A percentile compares a stretch with the other conserved stretches of the same genome.
phyloP scores from a whole-genome alignment of 805 yeast genomes.

The Yarrowia bubula region DNA sequence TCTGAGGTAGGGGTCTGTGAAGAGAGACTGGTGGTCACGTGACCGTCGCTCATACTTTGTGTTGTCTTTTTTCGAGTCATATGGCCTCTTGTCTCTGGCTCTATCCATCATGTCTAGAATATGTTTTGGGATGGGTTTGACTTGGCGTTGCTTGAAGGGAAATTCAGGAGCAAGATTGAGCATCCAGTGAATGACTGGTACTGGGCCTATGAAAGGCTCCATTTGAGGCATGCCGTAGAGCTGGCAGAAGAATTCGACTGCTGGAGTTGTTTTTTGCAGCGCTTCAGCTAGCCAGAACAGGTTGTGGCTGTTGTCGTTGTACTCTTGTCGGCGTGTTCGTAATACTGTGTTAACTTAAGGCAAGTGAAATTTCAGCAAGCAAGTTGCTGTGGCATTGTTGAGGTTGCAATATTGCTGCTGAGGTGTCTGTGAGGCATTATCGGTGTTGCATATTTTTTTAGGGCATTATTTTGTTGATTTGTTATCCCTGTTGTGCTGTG shows the following conservation, averaged over 20 bases:
- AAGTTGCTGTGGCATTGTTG: too few species aligned
- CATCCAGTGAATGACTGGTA: constrained; percentile 7
- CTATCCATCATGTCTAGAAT: constrained; percentile 1
- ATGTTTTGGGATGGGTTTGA: neutral
- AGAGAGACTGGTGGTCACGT: neutral
- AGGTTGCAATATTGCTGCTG: too few species aligned
- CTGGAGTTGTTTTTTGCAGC: neutral
- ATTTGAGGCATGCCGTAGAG: constrained; percentile 15
- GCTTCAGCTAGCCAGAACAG: neutral
- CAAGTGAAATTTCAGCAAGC: neutral
- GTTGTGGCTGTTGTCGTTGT: neutral
- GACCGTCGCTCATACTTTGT: neutral
- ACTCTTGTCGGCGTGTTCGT: neutral
- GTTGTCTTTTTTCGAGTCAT: neutral
- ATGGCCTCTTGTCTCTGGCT: neutral
- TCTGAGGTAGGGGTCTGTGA: neutral
- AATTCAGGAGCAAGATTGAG: neutral
- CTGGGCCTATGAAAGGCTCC: neutral
- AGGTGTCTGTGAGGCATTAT: too few species aligned
- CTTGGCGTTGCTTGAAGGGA: neutral
- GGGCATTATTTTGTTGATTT: neutral
- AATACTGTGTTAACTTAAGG: neutral
- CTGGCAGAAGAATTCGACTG: constrained; percentile 2
- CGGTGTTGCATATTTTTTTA: too few species aligned
- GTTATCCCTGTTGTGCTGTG: too few species aligned